Evolutionary conservation across 2,329 filamentous ascomycete species (phyloP).

Genomic region (Monilinia fructicola): DNA sequence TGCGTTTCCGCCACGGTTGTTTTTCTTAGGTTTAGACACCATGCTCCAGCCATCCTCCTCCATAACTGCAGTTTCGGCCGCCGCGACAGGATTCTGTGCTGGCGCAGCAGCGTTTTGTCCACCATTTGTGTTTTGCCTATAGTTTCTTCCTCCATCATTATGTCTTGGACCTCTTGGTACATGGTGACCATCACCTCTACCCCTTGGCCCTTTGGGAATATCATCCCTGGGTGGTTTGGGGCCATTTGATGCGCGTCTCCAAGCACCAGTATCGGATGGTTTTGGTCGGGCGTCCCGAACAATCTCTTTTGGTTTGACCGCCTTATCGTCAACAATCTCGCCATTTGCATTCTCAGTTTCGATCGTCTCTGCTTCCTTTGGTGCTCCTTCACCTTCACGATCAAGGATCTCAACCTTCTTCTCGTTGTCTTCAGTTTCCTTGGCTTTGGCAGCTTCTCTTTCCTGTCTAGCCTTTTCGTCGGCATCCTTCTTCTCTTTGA

Average conservation of each 20-base stretch:
- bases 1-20: conserved; percentile 40
- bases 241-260: conserved; percentile 54
- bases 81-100: conserved; percentile 42
- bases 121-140: conserved; percentile 42
- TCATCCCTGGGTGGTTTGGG: conserved; percentile 42
- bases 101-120: conserved; percentile 47
- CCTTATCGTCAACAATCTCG: conserved; percentile 50
- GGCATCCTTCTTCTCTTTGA: conserved; percentile 78
- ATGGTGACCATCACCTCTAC: conserved; percentile 43
- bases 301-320: conserved; percentile 48
- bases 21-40: conserved; percentile 46
- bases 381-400: conserved; percentile 37
- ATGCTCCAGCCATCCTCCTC: conserved; percentile 67
- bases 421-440: conserved; percentile 44
- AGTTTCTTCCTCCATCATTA: conserved; percentile 34
- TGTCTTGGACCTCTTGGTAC: conserved; percentile 36
- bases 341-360: conserved; percentile 42
- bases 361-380: conserved; percentile 37
- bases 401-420: conserved; percentile 40
- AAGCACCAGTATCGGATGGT: conserved; percentile 58
- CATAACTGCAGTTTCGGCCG: conserved; percentile 43
- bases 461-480: conserved; percentile 58
- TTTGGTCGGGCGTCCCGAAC: conserved; percentile 53
- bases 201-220: conserved; percentile 46
- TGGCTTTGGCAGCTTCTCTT: conserved; percentile 52